Base-by-base conservation (phyloP, 805 yeast genomes). In the Vanderwaltozyma tropicalis region DNA sequence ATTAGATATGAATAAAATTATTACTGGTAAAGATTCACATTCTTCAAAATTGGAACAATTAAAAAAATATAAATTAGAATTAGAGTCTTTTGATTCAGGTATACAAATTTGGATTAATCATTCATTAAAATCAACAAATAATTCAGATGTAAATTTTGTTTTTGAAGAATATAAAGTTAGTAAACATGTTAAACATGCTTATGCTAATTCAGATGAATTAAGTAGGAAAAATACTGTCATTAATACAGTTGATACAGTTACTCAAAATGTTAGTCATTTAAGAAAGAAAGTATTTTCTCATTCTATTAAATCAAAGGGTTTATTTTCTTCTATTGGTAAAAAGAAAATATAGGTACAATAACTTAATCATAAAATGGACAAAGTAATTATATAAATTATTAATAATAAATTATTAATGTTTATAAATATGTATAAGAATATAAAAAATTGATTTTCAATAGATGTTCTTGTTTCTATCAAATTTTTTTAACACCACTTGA, bases 141-240 rank as follows among this genome's bases (percentile, higher is more conserved):
- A 40, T 15, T 50, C 56, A 10, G 64, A 62, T 43, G 56, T 43
- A 27, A 61, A 53, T 35, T 57, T 39, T 41, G 41, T 46, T 41
- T 56, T 44, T 37, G 52, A 54, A 48, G 53, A 75, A 52, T 57
- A 62, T 67, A 46, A 64, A 63, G 56, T 68, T 45, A 52, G 64
- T 47, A 49, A 58, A 61, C 70, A 76, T 43, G 87, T 80, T 2
- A 63, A 71, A 22, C 74, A 71, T 38, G 86, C 85, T 1, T 79
- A 78, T 53, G 76, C 74, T 28, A 76, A 78, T 48, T 81, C 83
- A 1, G 66, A 73, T 6, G 74, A 59, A 11, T 45, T 55, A 35
- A 53, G 60, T 28, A 50, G 50, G 41, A 62, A 52, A 41, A 63
- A 67, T 37, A 55, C 64, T 3, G 66, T 64, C 27, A 53, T 58